These are phyloP conservation scores for Arthrobotrys conoides DNA, from an alignment of 2,329 filamentous ascomycete species.

Conservation along the genomic window DNA sequence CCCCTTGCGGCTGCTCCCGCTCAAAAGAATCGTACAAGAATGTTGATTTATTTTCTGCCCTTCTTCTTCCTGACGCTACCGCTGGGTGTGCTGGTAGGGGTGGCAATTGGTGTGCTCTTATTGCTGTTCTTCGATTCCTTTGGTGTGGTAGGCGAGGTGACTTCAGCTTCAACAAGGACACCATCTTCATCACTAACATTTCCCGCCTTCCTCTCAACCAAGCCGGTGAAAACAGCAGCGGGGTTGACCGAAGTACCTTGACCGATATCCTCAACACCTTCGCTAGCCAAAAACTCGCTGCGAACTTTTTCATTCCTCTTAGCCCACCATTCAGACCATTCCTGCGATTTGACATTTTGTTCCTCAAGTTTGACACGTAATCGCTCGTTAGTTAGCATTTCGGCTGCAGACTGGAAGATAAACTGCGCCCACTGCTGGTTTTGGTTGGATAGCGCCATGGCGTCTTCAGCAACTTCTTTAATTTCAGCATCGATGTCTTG, in stretches of 20 bases:
- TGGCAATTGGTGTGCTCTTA: slow-evolving; percentile 49
- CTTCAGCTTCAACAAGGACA: slow-evolving; percentile 78
- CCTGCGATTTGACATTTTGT: slow-evolving; percentile 78
- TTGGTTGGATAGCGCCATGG: slow-evolving; percentile 93
- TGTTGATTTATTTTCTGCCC: slow-evolving; percentile 58
- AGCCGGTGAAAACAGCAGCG: slow-evolving; percentile 65
- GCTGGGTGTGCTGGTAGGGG: slow-evolving; percentile 44
- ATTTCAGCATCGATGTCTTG: slow-evolving; percentile 79
- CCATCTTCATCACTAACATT: slow-evolving; percentile 78
- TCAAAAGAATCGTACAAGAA: neutral
- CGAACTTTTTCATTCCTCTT: slow-evolving; percentile 83
- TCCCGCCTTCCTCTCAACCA: slow-evolving; percentile 64
- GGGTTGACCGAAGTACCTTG: slow-evolving; percentile 57
- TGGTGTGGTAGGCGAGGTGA: slow-evolving; percentile 19
- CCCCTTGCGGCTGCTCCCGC: neutral
- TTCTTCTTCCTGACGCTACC: slow-evolving; percentile 61
- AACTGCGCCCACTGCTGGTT: slow-evolving; percentile 89
- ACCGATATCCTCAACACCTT: slow-evolving; percentile 69
- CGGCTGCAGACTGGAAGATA: slow-evolving; percentile 98
- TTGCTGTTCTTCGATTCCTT: slow-evolving; percentile 33
- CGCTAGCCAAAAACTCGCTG: slow-evolving; percentile 82
- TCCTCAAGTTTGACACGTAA: slow-evolving; percentile 82
- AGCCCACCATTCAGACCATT: slow-evolving; percentile 89
- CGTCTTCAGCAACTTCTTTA: slow-evolving; percentile 95
- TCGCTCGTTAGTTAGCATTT: slow-evolving; percentile 87